phyloP scores from a whole-genome alignment of 139 green algal genomes.

The Gonium pectorale region DNA sequence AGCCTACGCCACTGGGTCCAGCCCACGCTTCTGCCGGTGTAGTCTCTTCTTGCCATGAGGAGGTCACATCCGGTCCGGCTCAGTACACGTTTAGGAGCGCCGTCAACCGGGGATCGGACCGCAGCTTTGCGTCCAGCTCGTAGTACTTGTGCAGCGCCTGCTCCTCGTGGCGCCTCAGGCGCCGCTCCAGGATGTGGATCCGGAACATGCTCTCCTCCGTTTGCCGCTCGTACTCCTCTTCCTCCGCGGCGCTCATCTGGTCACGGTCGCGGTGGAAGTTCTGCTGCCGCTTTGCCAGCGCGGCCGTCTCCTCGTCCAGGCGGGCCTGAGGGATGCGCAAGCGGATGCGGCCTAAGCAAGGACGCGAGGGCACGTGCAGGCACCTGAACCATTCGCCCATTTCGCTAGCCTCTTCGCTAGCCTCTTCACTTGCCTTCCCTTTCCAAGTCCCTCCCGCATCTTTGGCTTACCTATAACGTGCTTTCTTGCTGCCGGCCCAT shows the following conservation, averaged over 20 bases:
- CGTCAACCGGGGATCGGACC: slow-evolving; percentile 74
- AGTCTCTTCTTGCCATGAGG: too few relatives aligned
- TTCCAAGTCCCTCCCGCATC: too few relatives aligned
- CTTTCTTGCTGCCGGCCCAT: too few relatives aligned
- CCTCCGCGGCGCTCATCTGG: slow-evolving; percentile 78
- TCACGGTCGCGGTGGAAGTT: slow-evolving; percentile 87
- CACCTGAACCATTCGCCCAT: too few relatives aligned
- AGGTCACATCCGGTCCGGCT: not conserved
- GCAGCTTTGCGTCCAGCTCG: slow-evolving; percentile 83
- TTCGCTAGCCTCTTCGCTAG: too few relatives aligned
- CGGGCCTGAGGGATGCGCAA: slow-evolving; percentile 68
- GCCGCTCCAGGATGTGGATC: slow-evolving; percentile 85
- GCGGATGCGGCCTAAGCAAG: not conserved
- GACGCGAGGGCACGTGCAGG: too few relatives aligned
- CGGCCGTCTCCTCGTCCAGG: slow-evolving; percentile 83
- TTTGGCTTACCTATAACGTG: too few relatives aligned
- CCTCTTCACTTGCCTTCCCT: too few relatives aligned
- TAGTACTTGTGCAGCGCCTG: slow-evolving; percentile 89
- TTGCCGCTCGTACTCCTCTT: slow-evolving; percentile 86
- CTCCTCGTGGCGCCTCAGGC: slow-evolving; percentile 88
- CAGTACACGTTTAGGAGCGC: slow-evolving; percentile 59
- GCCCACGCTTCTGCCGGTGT: too few relatives aligned
- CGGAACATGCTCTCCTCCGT: slow-evolving; percentile 74
- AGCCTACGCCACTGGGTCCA: too few relatives aligned
- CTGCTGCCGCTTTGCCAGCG: slow-evolving; percentile 77